These are phyloP conservation scores for Leccinum aurantiacum DNA, from an alignment of 768 basidiomycete species.

Conservation along the genomic window DNA sequence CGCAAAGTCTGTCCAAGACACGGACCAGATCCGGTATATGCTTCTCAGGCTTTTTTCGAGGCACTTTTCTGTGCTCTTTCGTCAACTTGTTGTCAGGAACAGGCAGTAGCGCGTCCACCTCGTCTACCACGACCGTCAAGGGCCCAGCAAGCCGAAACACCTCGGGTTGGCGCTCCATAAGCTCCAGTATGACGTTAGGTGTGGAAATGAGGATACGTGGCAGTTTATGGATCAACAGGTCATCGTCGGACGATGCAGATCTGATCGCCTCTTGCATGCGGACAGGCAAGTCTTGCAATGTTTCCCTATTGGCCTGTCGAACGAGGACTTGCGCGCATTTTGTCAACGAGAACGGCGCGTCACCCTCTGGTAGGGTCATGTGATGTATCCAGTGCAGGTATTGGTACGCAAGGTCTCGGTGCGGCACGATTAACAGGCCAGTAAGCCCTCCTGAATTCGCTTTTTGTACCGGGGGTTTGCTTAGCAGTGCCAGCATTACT, in stretches of 20 bases:
- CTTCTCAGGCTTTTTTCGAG: slow-evolving; percentile 41
- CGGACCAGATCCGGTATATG: slow-evolving; percentile 62
- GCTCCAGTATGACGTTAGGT: slow-evolving; percentile 64
- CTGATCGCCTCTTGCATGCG: slow-evolving; percentile 32
- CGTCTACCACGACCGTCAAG: slow-evolving; percentile 68
- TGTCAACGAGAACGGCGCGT: slow-evolving; percentile 35
- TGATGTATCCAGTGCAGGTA: slow-evolving; percentile 63
- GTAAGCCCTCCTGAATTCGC: slow-evolving; percentile 38
- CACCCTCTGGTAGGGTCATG: slow-evolving; percentile 38
- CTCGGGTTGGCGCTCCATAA: slow-evolving; percentile 43
- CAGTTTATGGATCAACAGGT: slow-evolving; percentile 39
- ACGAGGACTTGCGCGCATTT: slow-evolving; percentile 61
- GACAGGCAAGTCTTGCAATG: slow-evolving; percentile 19
- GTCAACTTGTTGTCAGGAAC: slow-evolving; percentile 40
- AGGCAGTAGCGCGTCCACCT: slow-evolving; percentile 71
- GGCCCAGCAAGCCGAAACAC: slow-evolving; percentile 48
- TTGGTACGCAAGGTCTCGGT: slow-evolving; percentile 70
- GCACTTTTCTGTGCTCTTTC: slow-evolving; percentile 38
- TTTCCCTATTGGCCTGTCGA: slow-evolving; percentile 42
- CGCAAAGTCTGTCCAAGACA: slow-evolving; percentile 59
- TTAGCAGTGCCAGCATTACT: slow-evolving; percentile 62
- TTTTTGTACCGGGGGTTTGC: slow-evolving; percentile 38
- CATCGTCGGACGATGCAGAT: slow-evolving; percentile 33
- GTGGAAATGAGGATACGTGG: slow-evolving; percentile 75
- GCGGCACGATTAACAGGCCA: slow-evolving; percentile 67